These are phyloP conservation scores for Exophiala xenobiotica DNA, from an alignment of 2,329 filamentous ascomycete species.

Conservation along the genomic window DNA sequence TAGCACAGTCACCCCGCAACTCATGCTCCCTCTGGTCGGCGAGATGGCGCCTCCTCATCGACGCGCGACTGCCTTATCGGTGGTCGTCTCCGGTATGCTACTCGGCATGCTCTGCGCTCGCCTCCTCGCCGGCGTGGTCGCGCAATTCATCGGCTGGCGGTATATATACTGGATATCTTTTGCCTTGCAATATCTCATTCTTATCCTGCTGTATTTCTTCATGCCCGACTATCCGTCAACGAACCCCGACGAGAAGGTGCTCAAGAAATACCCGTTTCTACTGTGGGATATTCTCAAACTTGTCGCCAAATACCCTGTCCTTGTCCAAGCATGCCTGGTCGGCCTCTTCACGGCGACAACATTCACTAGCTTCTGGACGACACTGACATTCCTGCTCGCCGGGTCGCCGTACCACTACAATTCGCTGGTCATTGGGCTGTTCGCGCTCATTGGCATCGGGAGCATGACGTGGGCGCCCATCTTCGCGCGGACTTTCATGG, in stretches of 20 bases:
- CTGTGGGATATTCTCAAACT: constrained; percentile 65
- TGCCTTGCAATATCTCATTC: constrained; percentile 67
- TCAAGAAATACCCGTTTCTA: constrained; percentile 49
- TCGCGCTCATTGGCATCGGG: constrained; percentile 72
- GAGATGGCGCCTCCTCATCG: constrained; percentile 71
- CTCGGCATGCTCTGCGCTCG: constrained; percentile 75
- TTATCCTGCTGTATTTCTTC: constrained; percentile 64
- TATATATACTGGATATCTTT: constrained; percentile 77
- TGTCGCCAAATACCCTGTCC: constrained; percentile 62
- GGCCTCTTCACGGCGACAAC: constrained; percentile 61
- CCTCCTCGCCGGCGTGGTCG: constrained; percentile 70
- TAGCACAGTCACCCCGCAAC: constrained; percentile 76
- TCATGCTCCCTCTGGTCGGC: constrained; percentile 78
- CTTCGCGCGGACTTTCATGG: constrained; percentile 69
- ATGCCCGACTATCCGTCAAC: constrained; percentile 80
- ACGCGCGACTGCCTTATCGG: constrained; percentile 67
- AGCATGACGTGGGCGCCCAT: constrained; percentile 67
- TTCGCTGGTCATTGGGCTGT: constrained; percentile 70
- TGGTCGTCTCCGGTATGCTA: constrained; percentile 73
- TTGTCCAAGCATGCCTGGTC: constrained; percentile 69
- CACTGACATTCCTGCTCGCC: constrained; percentile 76
- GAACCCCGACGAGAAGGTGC: constrained; percentile 52
- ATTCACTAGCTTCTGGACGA: constrained; percentile 71
- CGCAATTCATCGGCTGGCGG: constrained; percentile 72
- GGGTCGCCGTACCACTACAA: constrained; percentile 67